phyloP scores from a whole-genome alignment of 192 early-diverging fungal species.

The Umbelopsis sp. region DNA sequence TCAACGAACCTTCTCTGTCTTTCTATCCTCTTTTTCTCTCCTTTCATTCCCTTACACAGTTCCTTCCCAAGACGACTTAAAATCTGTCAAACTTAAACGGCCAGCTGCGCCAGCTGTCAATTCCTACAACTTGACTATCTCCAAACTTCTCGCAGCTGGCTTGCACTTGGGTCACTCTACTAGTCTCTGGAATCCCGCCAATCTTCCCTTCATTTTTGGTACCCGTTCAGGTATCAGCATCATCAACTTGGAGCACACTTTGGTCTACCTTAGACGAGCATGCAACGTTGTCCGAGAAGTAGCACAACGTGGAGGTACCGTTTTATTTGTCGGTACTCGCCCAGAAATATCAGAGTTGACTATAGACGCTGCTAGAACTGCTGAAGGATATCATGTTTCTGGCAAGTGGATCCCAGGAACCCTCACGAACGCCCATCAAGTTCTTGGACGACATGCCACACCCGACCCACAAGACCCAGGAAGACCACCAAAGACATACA shows the following conservation, averaged over 20 bases:
- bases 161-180: conserved; percentile 89
- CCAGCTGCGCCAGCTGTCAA: conserved; percentile 30
- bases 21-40: background rate
- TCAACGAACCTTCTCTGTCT: too few relatives aligned
- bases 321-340: conserved; percentile 86
- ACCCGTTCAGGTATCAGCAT: conserved; percentile 86
- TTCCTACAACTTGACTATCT: conserved; percentile 59
- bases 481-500: conserved; percentile 50
- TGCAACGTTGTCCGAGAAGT: conserved; percentile 71
- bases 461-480: conserved; percentile 45
- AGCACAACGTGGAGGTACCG: conserved; percentile 73
- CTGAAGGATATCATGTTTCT: conserved; percentile 78
- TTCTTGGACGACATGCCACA: conserved; percentile 60
- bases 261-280: conserved; percentile 82
- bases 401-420: conserved; percentile 86
- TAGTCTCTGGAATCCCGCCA: conserved; percentile 76
- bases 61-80: background rate
- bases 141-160: conserved; percentile 75
- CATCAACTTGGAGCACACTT: conserved; percentile 92
- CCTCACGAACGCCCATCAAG: conserved; percentile 79
- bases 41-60: background rate
- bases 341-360: conserved; percentile 66
- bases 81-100: background rate
- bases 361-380: conserved; percentile 77
- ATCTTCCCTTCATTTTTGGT: conserved; percentile 88